Base-by-base conservation (phyloP, 352 stramenopile species). In the Ophiocytium majus region DNA sequence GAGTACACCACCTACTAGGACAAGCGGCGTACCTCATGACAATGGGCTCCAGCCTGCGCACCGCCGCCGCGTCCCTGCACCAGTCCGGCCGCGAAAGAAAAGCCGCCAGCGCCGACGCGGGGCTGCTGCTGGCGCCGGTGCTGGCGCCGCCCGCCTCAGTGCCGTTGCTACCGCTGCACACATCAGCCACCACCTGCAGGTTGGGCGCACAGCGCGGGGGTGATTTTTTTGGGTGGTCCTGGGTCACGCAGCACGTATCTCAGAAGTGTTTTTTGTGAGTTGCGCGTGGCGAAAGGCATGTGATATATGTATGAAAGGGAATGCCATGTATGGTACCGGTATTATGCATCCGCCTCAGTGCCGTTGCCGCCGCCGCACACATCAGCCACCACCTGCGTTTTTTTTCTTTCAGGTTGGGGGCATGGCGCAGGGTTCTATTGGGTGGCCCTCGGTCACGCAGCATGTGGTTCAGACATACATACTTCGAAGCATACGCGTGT, bases 11-110 rank as follows among this genome's bases (percentile, higher is more conserved):
- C 43, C 43, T 14, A 14, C 5, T 14, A 14, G 43, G 5, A 14
- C 5, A 57, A 14, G 43, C 43, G 43, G 5, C 88, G 28, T 74
- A 76, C 33, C 36, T 82, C 36, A 74, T 88, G 57, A 83, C 63
- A 33, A 63, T 81, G 50, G 80, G 76, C 37, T 79, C n/a, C 32
- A 63, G 32, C 35, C 17, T 75, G 33, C 0, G 50, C 80, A 10
- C 76, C 9, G 19, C 85, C 10, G 63, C 23, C 49, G 66, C 31
- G 64, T 75, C 14, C 33, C 34, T 74, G 85, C 82, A 32, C 81
- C 50, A 63, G 57, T 57, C 1, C 31, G 19, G 75, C 32, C 9
- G 19, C 9, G 43, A 57, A 14, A 14, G 5, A 57, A 57, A 14
- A 57, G 43, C 14, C 43, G 14, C 43, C 5, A 57, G 43, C 5